Conservation (phyloP, 176 grass and related monocot genomes). For the Carex kokanica region DNA sequence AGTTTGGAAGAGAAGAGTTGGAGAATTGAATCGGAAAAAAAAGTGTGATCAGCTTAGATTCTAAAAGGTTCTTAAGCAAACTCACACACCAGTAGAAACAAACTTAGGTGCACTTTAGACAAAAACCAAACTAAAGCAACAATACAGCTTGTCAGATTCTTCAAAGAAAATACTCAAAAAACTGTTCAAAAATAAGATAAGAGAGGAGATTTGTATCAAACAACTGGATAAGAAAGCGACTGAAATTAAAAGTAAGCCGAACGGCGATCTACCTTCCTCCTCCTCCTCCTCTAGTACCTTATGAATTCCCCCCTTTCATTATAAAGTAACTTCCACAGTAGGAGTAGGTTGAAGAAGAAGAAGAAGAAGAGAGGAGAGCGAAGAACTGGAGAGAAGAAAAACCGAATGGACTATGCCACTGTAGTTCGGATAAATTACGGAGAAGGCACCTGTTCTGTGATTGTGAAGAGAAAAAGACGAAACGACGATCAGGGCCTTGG, state of each 20-base stretch:
- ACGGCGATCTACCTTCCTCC: slow-evolving; percentile 1
- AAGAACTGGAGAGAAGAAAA: background rate
- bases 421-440: slow-evolving; percentile 12
- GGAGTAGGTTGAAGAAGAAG: slow-evolving; percentile 5
- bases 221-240: slow-evolving; percentile 26
- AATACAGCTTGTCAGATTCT: background rate
- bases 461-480: background rate
- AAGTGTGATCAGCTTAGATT: slow-evolving; percentile 32
- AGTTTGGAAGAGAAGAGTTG: background rate
- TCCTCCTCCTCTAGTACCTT: background rate
- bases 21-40: slow-evolving; percentile 6
- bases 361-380: background rate
- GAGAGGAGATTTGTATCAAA: background rate
- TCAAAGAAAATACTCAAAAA: slow-evolving; percentile 10
- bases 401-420: background rate
- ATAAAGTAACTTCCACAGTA: too few species aligned
- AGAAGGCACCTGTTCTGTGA: background rate
- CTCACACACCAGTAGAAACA: slow-evolving; percentile 9
- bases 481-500: slow-evolving; percentile 17
- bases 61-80: slow-evolving; percentile 6
- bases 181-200: background rate
- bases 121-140: slow-evolving; percentile 6
- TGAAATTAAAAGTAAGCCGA: background rate
- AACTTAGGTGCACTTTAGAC: background rate
- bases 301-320: slow-evolving; percentile 9